Evolutionary conservation across 2,329 filamentous ascomycete genomes (phyloP), one percentile per base, ranked within the genome.

Genomic region (Phialocephala sp.): DNA sequence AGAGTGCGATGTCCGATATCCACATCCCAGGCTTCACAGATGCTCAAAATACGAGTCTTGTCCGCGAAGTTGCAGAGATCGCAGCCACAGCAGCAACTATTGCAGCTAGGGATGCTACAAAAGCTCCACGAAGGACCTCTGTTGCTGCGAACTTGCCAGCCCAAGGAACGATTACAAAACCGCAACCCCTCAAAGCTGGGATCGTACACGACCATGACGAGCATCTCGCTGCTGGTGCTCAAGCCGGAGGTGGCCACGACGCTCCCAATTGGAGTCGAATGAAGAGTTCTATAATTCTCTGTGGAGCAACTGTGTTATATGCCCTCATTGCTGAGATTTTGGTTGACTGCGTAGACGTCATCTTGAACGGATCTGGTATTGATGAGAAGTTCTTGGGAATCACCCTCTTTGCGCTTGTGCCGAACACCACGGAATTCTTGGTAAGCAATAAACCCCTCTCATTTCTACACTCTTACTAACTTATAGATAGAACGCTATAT

Each of bases 321-420:
- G 95, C 96, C n/a, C 82, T 98, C 43, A 97, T 99, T 76, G 95
- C 95, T 8, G 95, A 99, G 78, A 97, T 99, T 62, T 81, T 99
- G 6, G 96, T 99, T 50, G 92, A 97, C 77, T 98, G 94, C 0
- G 96, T 99, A 1, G 96, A 99, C 76, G 92, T 95, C n/a, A 94
- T 99, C 8, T 81, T 99, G 60, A 88, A 94, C 69, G 94, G 91
- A 68, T 91, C 96, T 62, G 89, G 93, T 60, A 93, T 99, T 72
- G 94, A 98, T 76, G 93, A 98, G 76, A 99, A 99, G 78, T 98
- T 99, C 79, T 81, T 99, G 64, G 95, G 95, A 56, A 97, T 99
- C 71, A 98, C 95, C 0, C 83, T 99, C 56, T 99, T 99, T 78
- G 94, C 96, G 6, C 84, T 99, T 69, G 96, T 99, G 8, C 95